A percentile compares a stretch with the other conserved stretches of the same genome.
Evolutionary conservation across 768 basidiomycete species (phyloP).

Genomic region (Mycena capillaripes): DNA sequence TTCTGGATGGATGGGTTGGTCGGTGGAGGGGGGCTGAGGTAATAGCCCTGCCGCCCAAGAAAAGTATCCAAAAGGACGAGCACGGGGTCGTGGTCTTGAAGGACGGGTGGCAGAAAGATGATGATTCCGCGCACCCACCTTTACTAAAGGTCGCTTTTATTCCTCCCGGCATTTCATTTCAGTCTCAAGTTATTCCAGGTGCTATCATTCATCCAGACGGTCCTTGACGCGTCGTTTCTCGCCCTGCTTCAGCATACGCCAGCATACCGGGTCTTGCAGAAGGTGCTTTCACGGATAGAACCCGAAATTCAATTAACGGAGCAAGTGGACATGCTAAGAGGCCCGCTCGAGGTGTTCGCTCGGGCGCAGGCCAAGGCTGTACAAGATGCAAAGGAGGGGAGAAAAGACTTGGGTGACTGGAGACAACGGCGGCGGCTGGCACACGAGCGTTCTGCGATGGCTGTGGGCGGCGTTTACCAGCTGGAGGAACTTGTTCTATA

Average conservation of each 20-base stretch:
- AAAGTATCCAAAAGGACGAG: slow-evolving; percentile 55
- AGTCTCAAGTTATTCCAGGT: slow-evolving; percentile 53
- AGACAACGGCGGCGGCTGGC: slow-evolving; percentile 65
- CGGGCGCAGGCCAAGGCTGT: slow-evolving; percentile 64
- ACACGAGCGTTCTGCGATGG: slow-evolving; percentile 65
- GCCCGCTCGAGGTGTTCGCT: slow-evolving; percentile 73
- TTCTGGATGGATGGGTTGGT: slow-evolving; percentile 65
- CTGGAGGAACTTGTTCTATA: slow-evolving; percentile 78
- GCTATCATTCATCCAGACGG: slow-evolving; percentile 69
- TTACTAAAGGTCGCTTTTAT: slow-evolving; percentile 55
- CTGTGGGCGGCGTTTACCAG: slow-evolving; percentile 73
- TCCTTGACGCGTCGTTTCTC: slow-evolving; percentile 83
- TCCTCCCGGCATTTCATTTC: neutral
- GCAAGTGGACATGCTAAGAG: slow-evolving; percentile 68
- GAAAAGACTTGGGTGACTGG: slow-evolving; percentile 59
- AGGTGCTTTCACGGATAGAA: slow-evolving; percentile 64
- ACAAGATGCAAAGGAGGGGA: slow-evolving; percentile 56
- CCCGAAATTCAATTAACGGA: slow-evolving; percentile 68
- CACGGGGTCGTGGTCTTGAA: slow-evolving; percentile 53
- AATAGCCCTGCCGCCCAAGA: slow-evolving; percentile 55
- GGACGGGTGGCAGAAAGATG: slow-evolving; percentile 41
- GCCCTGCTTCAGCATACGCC: slow-evolving; percentile 74
- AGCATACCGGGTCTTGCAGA: slow-evolving; percentile 66
- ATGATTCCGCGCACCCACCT: slow-evolving; percentile 52
- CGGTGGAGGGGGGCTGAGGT: slow-evolving; percentile 52